phyloP scores from a whole-genome alignment of 2,329 filamentous ascomycete species.

The Podosphaera xanthii region DNA sequence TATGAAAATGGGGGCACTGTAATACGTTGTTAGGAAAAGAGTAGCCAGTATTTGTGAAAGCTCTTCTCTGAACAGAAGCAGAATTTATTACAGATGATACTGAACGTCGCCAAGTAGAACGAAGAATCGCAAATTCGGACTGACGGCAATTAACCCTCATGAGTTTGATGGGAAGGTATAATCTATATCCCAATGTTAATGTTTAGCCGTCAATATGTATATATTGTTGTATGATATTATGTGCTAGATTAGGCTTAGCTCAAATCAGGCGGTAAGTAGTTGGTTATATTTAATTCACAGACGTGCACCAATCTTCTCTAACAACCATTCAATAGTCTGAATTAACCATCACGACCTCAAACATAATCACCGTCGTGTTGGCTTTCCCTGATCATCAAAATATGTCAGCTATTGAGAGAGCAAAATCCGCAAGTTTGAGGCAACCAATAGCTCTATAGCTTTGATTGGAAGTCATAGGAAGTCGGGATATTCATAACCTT shows the following conservation, averaged over 20 bases:
- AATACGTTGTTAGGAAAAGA: constrained; percentile 2
- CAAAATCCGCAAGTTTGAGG: constrained; percentile 17
- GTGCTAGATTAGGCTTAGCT: too few relatives aligned
- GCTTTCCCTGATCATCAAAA: constrained; percentile 8
- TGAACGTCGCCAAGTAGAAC: constrained; percentile 5
- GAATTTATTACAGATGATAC: constrained; percentile 6
- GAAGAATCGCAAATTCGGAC: too few relatives aligned
- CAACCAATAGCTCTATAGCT: constrained; percentile 15
- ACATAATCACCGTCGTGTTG: constrained; percentile 12
- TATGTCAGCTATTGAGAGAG: constrained; percentile 15
- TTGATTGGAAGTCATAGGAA: constrained; percentile 18
- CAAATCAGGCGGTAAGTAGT: too few relatives aligned
- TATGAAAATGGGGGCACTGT: constrained; percentile 1
- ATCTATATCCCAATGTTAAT: too few relatives aligned
- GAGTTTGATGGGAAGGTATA: too few relatives aligned
- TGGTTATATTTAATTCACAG: too few relatives aligned
- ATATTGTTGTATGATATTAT: too few relatives aligned
- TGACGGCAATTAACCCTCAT: too few relatives aligned
- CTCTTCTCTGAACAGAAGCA: constrained; percentile 10
- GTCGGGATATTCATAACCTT: constrained; percentile 9
- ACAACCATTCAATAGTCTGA: too few relatives aligned
- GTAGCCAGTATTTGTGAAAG: constrained; percentile 6
- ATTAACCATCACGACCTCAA: constrained; percentile 11
- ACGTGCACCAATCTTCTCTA: too few relatives aligned
- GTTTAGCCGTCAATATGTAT: too few relatives aligned